Evolutionary conservation across 495 filamentous ascomycete species (phyloP).

Genomic region (Hypoxylon subgilvum): DNA sequence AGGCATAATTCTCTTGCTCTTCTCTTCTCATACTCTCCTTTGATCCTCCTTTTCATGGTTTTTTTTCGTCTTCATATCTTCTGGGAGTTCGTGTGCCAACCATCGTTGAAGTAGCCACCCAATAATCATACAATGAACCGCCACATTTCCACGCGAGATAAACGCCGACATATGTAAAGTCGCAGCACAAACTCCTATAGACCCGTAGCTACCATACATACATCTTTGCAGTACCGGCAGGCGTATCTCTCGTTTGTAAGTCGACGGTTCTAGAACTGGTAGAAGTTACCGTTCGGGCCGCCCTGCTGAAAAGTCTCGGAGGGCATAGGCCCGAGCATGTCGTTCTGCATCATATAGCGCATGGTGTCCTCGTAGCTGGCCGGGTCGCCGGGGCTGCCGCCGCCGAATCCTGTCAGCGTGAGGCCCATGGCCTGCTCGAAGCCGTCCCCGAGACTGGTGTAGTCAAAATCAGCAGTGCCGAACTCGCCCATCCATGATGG

Average conservation of each 20-base stretch:
- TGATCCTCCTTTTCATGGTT: too few species aligned
- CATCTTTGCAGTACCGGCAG: too few species aligned
- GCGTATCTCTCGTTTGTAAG: too few species aligned
- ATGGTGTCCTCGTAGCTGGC: conserved; percentile 41
- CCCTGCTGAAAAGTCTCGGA: conserved; percentile 16
- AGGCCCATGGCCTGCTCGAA: conserved; percentile 60
- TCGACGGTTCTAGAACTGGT: conserved; percentile 2
- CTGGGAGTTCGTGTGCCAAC: too few species aligned
- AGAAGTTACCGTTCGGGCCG: conserved; percentile 9
- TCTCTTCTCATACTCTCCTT: too few species aligned
- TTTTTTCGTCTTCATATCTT: too few species aligned
- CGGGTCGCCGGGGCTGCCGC: conserved; percentile 34
- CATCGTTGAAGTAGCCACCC: too few species aligned
- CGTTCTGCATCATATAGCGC: conserved; percentile 43
- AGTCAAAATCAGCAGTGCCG: conserved; percentile 45
- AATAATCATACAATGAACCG: too few species aligned
- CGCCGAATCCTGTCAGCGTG: conserved; percentile 51
- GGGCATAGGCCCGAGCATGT: conserved; percentile 28
- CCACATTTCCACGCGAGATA: too few species aligned
- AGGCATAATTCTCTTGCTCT: too few species aligned
- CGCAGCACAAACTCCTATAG: not conserved
- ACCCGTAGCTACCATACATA: not conserved
- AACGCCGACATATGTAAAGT: too few species aligned
- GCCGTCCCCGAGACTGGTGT: conserved; percentile 47
- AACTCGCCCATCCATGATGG: conserved; percentile 45